Evolutionary conservation across 345 rosid species (phyloP).

Genomic region (Balakata baccata): DNA sequence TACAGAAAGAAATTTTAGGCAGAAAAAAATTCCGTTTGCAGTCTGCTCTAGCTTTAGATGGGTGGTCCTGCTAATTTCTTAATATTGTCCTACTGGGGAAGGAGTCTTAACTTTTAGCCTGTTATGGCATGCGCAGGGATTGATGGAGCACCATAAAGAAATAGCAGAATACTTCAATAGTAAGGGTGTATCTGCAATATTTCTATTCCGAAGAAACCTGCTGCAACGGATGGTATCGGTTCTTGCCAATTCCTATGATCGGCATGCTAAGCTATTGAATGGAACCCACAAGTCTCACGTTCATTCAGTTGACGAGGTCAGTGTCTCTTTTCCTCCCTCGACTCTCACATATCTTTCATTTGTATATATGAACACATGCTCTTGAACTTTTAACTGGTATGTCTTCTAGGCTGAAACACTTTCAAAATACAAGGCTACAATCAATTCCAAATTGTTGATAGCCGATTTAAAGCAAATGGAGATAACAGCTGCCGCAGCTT

Average conservation of each 20-base stretch:
- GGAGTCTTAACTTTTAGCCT: neutral
- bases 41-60: no score
- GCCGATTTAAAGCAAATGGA: conserved; percentile 61
- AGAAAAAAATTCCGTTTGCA: no score
- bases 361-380: neutral
- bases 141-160: conserved; percentile 61
- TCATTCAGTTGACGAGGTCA: conserved; percentile 85
- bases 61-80: no score
- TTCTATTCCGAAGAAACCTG: conserved; percentile 74
- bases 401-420: conserved; percentile 66
- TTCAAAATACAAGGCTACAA: conserved; percentile 68
- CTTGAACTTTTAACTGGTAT: conserved; percentile 18
- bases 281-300: conserved; percentile 98
- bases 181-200: conserved; percentile 71
- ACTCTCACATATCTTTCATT: neutral
- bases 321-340: neutral
- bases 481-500: conserved; percentile 49
- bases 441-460: conserved; percentile 65
- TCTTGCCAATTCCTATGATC: conserved; percentile 82
- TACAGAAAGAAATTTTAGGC: no score
- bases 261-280: conserved; percentile 75
- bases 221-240: conserved; percentile 87
- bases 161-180: conserved; percentile 74
- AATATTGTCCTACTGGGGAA: no score
- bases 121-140: conserved; percentile 44